Base-by-base conservation (phyloP, 2,329 filamentous ascomycete genomes). In the Helminthosporium solani region DNA sequence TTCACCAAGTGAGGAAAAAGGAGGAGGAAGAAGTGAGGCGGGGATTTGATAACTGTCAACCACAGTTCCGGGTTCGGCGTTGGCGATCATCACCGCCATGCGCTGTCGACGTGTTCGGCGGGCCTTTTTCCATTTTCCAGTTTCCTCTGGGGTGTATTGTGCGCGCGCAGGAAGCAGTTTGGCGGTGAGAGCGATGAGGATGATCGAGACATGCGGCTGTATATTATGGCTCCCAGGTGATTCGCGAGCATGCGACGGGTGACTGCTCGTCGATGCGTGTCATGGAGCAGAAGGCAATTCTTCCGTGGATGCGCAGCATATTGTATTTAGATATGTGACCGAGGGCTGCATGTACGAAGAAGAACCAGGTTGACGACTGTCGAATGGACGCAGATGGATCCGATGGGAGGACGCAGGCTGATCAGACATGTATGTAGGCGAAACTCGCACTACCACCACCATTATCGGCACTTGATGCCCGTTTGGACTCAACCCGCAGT, bases 1-100 rank as follows among this genome's bases (percentile, higher is more conserved):
- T 82, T 83, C 61, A 70, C 64, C 33, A 77, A 75, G 60, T 76
- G n/a, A n/a, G n/a, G n/a, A n/a, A n/a, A n/a, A n/a, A n/a, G n/a
- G n/a, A n/a, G n/a, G n/a, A n/a, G n/a, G n/a, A n/a, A n/a, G n/a
- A n/a, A n/a, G n/a, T n/a, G 66, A 67, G 36, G 34, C 38, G 38
- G 45, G 18, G 30, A 28, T 30, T 38, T 40, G 34, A 37, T 15
- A 38, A 35, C 28, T n/a, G 4, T 31, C 23, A 37, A 40, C 47
- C 49, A 47, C 25, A 38, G 18, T 21, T 12, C 31, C 36, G 55
- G 58, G 49, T 25, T 49, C 34, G 45, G 58, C 56, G 53, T 49
- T 23, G 20, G 9, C 23, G 6, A 25, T n/a, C n/a, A 37, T 19
- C 5, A 46, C 18, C 36, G 39, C 45, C 40, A 50, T 49, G 50